These are phyloP conservation scores for Xenosphaeropsis pyriputrescens DNA, from an alignment of 2,329 filamentous ascomycete species.

Conservation along the genomic window DNA sequence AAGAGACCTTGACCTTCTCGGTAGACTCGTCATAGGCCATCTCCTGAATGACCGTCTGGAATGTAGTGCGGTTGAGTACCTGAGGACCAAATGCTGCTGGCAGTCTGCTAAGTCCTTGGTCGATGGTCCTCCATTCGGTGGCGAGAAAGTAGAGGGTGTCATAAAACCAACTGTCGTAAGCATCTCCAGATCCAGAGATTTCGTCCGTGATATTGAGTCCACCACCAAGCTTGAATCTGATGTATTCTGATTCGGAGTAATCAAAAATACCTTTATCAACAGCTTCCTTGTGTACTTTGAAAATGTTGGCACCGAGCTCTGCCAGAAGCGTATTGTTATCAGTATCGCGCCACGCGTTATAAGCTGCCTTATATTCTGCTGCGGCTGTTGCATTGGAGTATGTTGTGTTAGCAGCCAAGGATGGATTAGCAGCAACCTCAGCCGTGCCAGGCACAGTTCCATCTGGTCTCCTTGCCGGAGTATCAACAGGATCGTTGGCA, in stretches of 20 bases:
- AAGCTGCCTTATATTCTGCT: constrained; percentile 2
- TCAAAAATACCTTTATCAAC: constrained; percentile 56
- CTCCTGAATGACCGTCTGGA: constrained; percentile 40
- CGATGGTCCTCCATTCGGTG: constrained; percentile 8
- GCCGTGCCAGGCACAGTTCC: constrained; percentile 7
- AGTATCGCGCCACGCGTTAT: constrained; percentile 4
- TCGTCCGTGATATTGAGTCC: constrained; percentile 33
- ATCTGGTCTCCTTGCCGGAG: constrained; percentile 6
- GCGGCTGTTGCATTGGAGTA: constrained; percentile 9
- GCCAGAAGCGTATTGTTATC: constrained; percentile 17
- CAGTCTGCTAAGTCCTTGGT: constrained; percentile 35
- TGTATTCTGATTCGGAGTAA: constrained; percentile 61
- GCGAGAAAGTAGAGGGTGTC: not conserved
- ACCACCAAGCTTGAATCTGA: constrained; percentile 49
- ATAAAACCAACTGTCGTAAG: constrained; percentile 1
- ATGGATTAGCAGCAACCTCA: constrained; percentile 6
- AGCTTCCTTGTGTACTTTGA: constrained; percentile 16
- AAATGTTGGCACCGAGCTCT: constrained; percentile 30
- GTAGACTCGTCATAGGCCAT: constrained; percentile 34
- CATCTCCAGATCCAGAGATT: constrained; percentile 3
- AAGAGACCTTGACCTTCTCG: constrained; percentile 41
- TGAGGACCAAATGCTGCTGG: constrained; percentile 47
- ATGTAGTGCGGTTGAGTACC: constrained; percentile 38
- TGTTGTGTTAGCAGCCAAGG: constrained; percentile 4
- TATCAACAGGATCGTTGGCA: constrained; percentile 3